Evolutionary conservation across 768 basidiomycete genomes (phyloP), one percentile per base, ranked within the genome.

Genomic region (Mycena kentingensis): DNA sequence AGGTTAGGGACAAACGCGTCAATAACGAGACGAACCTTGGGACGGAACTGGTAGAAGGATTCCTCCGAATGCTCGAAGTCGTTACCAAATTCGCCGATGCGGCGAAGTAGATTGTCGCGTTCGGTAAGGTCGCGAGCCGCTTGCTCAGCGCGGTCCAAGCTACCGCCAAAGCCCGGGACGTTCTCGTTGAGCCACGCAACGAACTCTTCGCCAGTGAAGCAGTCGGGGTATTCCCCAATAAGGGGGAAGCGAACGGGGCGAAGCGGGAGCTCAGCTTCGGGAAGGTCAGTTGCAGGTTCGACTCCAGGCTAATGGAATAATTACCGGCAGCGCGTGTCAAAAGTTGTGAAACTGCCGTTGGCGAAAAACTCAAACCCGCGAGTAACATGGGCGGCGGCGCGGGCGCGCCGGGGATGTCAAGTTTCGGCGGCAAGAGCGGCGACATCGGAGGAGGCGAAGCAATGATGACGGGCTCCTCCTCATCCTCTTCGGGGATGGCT

Each of bases 121-220:
- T 84, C 80, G 0, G 83, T 80, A 52, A 89, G 68, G 37, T 84
- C 82, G 27, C 70, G 73, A 8, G 85, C 85, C 26, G 84, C 84
- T 54, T 91, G 84, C 58, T 90, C 90, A 2, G 91, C 91, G 38
- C 81, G 76, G 52, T 94, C 92, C 49, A 90, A 70, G 65, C 78
- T 87, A 18, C 87, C 89, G 16, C 80, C 85, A 55, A 96, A 87
- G 7, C 81, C 90, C 54, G 83, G 81, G 2, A 95, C 84, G 57
- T 89, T 85, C 51, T 79, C 81, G 51, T 84, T 83, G 50, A 97
- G 69, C 93, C 93, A 97, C 4, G 80, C 77, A 8, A 87, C 88
- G 57, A 97, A 87, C 58, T 96, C 93, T 35, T 93, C 92, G 25
- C 94, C 94, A 15, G 83, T 85, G 70, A 96, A 95, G 52, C 88